These are phyloP conservation scores for Fragaria ananassa DNA, from an alignment of 306 rosid species.

Conservation along the genomic window DNA sequence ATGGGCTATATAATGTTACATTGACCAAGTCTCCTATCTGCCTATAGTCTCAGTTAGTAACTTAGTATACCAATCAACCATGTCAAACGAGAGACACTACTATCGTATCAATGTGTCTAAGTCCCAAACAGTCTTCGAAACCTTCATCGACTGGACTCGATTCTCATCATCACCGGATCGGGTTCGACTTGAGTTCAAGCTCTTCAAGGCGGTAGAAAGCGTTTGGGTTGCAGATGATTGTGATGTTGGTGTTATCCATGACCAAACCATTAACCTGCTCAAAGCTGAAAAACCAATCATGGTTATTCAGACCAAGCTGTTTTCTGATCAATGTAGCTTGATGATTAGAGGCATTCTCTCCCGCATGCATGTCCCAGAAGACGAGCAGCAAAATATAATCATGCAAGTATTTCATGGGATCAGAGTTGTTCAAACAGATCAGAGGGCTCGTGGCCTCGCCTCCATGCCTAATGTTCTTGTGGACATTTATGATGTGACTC, in stretches of 20 bases:
- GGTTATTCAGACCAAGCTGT: not conserved
- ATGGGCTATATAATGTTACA: not conserved
- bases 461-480: conserved; percentile 3
- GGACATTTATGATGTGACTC: conserved; percentile 8
- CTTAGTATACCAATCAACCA: not conserved
- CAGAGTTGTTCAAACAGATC: not conserved
- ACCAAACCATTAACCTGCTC: not conserved
- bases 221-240: not conserved
- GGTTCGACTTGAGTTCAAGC: not conserved
- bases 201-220: not conserved
- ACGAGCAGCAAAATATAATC: not conserved
- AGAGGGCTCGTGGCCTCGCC: not conserved
- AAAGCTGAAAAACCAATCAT: not conserved
- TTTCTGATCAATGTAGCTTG: not conserved
- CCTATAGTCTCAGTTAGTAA: not conserved
- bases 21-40: not conserved
- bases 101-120: conserved; percentile 4
- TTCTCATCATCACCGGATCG: not conserved
- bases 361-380: not conserved
- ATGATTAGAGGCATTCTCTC: not conserved
- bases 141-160: not conserved
- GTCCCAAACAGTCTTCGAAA: not conserved
- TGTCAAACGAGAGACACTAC: not conserved
- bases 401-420: not conserved
- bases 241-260: not conserved